Percentiles rank a stretch among this genome's conserved stretches.
Conservation (phyloP, 257 asterid species). For the Linaria vulgaris region DNA sequence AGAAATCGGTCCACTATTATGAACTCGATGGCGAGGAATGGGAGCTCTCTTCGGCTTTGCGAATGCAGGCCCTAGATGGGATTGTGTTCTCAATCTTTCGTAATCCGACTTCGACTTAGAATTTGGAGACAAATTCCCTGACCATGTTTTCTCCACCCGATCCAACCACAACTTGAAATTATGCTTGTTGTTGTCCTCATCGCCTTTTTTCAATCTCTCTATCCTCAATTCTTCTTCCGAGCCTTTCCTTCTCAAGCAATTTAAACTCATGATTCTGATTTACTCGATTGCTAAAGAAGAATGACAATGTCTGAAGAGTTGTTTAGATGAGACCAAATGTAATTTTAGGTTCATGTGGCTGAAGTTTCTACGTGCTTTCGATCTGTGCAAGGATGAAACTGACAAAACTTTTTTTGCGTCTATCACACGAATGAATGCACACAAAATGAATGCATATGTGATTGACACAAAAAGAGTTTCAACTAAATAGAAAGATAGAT, state of each 20-base stretch:
- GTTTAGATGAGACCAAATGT: neutral
- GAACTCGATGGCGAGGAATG: conserved; percentile 12
- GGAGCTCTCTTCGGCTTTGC: neutral
- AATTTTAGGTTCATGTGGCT: conserved; percentile 2
- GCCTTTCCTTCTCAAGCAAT: conserved; percentile 29
- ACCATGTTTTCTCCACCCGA: conserved; percentile 31
- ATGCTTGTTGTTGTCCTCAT: neutral
- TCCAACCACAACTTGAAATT: conserved; percentile 15
- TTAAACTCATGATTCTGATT: conserved; percentile 26
- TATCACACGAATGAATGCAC: neutral
- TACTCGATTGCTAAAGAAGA: neutral
- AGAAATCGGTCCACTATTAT: conserved; percentile 27
- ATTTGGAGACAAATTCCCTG: conserved; percentile 31
- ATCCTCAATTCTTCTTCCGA: conserved; percentile 22
- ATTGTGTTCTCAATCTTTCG: conserved; percentile 6
- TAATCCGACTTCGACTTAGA: neutral
- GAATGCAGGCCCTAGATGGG: neutral
- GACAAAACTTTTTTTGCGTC: neutral
- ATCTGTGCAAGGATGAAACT: neutral
- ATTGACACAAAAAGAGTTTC: neutral
- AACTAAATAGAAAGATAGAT: neutral
- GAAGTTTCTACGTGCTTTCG: neutral
- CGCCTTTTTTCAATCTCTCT: neutral
- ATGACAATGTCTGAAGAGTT: neutral
- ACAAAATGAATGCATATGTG: neutral